Evolutionary conservation across 116 monocot species (phyloP).

Genomic region (Iris pallida): DNA sequence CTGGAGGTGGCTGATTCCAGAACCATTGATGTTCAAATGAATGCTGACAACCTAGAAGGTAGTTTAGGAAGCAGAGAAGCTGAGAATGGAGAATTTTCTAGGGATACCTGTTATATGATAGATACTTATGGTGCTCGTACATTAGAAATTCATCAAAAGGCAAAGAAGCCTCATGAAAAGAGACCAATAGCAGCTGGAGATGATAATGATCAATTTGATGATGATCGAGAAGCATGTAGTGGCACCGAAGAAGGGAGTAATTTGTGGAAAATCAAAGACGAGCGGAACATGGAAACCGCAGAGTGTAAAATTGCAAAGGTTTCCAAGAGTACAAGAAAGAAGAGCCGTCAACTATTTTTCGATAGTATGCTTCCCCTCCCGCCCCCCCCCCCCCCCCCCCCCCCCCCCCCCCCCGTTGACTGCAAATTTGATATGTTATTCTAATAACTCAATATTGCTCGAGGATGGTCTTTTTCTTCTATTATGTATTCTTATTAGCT

Average conservation of each 20-base stretch:
- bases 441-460: too few species aligned
- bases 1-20: slow-evolving; percentile 53
- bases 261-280: slow-evolving; percentile 40
- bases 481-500: slow-evolving; percentile 3
- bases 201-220: slow-evolving; percentile 44
- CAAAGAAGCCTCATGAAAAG: slow-evolving; percentile 30
- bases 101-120: slow-evolving; percentile 24
- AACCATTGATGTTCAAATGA: slow-evolving; percentile 23
- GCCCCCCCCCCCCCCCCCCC: background rate
- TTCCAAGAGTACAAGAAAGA: slow-evolving; percentile 46
- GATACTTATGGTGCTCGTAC: slow-evolving; percentile 29
- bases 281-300: slow-evolving; percentile 26
- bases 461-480: background rate
- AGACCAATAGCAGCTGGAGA: slow-evolving; percentile 13
- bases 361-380: slow-evolving; percentile 36
- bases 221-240: slow-evolving; percentile 93
- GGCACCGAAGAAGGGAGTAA: slow-evolving; percentile 78
- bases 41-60: slow-evolving; percentile 60
- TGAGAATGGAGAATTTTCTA: slow-evolving; percentile 80
- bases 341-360: slow-evolving; percentile 61
- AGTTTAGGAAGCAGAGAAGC: slow-evolving; percentile 94
- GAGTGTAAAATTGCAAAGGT: slow-evolving; percentile 25
- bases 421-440: background rate
- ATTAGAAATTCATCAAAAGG: slow-evolving; percentile 28
- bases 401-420: background rate